Conservation (phyloP, 176 grass and related monocot genomes). For the Oryza glaberrima region DNA sequence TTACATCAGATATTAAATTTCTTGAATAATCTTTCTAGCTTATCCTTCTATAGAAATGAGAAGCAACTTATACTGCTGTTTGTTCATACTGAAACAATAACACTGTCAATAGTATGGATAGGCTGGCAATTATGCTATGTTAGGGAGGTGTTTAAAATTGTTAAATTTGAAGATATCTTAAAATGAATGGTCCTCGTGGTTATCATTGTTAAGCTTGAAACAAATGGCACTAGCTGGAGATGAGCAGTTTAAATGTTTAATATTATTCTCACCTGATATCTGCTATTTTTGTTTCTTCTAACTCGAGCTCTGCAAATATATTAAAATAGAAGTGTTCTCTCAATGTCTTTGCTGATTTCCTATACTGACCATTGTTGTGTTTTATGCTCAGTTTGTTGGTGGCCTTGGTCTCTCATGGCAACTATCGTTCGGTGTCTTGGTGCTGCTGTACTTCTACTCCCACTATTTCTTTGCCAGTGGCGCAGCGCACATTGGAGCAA, state of each 20-base stretch:
- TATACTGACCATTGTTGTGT: conserved; percentile 3
- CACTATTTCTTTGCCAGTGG: conserved; percentile 99
- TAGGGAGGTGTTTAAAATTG: neutral
- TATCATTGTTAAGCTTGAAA: conserved; percentile 3
- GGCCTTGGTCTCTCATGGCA: conserved; percentile 94
- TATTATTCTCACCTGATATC: neutral
- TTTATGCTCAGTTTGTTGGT: conserved; percentile 79
- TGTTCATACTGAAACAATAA: neutral
- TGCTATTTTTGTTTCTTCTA: neutral
- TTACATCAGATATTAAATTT: neutral
- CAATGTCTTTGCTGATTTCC: neutral
- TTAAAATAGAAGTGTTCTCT: neutral
- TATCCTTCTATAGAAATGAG: neutral
- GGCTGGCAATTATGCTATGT: neutral
- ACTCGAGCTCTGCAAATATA: neutral
- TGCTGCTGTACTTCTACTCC: conserved; percentile 96
- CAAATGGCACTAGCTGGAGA: neutral
- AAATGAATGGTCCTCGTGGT: neutral
- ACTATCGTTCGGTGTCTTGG: conserved; percentile 80
- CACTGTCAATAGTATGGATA: neutral
- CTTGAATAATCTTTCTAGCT: neutral
- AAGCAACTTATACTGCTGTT: neutral
- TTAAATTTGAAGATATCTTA: neutral
- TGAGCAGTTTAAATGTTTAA: neutral
- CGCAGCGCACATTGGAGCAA: conserved; percentile 94